Conservation (phyloP, 768 basidiomycete species). For the Fistulinella prunicolor region DNA sequence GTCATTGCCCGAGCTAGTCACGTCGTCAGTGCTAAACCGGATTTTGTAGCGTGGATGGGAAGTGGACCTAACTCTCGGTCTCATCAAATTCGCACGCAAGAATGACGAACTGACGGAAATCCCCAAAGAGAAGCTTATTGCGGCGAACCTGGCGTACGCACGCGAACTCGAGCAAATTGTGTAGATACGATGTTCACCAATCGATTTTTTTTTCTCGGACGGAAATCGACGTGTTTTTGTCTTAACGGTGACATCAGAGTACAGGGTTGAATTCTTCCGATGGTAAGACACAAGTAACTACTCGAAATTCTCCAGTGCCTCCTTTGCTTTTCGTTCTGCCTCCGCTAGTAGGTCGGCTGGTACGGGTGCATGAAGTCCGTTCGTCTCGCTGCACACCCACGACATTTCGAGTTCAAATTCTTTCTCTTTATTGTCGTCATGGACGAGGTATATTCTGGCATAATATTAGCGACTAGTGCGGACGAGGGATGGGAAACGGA, state of each 20-base stretch:
- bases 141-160: conserved; percentile 74
- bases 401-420: conserved; percentile 98
- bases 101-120: conserved; percentile 82
- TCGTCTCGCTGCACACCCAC: conserved; percentile 89
- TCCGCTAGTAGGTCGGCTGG: conserved; percentile 82
- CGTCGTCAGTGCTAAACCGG: conserved; percentile 1
- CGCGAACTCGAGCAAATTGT: conserved; percentile 91
- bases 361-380: conserved; percentile 74
- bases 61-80: conserved; percentile 65
- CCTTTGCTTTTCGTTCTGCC: conserved; percentile 86
- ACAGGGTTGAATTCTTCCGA: conserved; percentile 19
- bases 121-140: conserved; percentile 80
- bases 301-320: conserved; percentile 69
- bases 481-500: conserved; percentile 39
- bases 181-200: conserved; percentile 36
- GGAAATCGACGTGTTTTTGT: too few relatives aligned
- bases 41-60: conserved; percentile 73
- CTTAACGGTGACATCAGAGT: neutral
- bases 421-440: conserved; percentile 97
- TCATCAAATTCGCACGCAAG: conserved; percentile 77
- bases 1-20: conserved; percentile 12
- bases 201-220: neutral
- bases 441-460: conserved; percentile 89
- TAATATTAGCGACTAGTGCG: conserved; percentile 5
- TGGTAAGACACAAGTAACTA: conserved; percentile 28